phyloP scores from a whole-genome alignment of 2,329 filamentous ascomycete genomes.

The Diaporthe capsici region DNA sequence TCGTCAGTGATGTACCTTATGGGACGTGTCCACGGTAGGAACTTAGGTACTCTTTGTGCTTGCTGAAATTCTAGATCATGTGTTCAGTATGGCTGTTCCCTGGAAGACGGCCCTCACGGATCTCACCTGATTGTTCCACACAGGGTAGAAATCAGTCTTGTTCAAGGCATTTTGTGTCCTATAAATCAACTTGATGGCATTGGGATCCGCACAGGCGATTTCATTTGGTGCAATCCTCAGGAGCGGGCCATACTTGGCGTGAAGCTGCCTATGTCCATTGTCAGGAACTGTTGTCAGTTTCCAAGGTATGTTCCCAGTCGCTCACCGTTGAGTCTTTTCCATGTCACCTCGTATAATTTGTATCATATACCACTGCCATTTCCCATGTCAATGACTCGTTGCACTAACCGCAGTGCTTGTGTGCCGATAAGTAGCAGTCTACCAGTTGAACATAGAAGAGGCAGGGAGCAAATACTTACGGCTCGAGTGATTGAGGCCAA shows the following conservation, averaged over 20 bases:
- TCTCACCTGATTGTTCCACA: conserved; percentile 23
- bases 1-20: not conserved
- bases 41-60: conserved; percentile 15
- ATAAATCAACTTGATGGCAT: conserved; percentile 21
- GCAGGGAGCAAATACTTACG: not conserved
- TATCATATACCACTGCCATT: conserved; percentile 29
- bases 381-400: not conserved
- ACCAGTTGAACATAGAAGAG: no score
- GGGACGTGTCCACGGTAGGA: not conserved
- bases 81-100: not conserved
- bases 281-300: not conserved
- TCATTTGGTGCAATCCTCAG: conserved; percentile 26
- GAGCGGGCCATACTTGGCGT: conserved; percentile 18
- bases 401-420: not conserved
- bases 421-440: not conserved
- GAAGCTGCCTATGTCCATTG: conserved; percentile 2
- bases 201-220: conserved; percentile 13
- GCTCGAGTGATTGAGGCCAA: conserved; percentile 23
- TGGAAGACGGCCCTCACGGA: not conserved
- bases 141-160: conserved; percentile 18
- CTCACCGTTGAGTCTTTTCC: conserved; percentile 30
- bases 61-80: conserved; percentile 13
- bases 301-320: not conserved
- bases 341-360: conserved; percentile 20
- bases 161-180: conserved; percentile 16